Evolutionary conservation across 495 filamentous ascomycete species (phyloP), one percentile per base, ranked within the genome.

Genomic region (Achaetomiella virescens): DNA sequence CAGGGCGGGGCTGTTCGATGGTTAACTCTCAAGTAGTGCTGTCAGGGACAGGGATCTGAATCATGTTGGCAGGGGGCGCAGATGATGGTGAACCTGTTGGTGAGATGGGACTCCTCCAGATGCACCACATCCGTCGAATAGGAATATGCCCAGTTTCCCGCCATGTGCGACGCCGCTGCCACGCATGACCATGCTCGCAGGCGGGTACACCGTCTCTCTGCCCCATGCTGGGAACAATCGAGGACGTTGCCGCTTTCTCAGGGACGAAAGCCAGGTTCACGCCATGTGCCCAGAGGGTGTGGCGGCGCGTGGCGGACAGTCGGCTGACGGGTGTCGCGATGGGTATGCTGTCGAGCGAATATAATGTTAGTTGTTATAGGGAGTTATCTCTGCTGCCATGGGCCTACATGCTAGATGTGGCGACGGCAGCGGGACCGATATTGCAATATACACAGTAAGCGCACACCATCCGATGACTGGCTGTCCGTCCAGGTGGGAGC

Each of bases 401-500:
- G 37, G 33, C 25, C 25, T 21, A 25, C 46, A 44, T 57, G 46
- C 46, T 46, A 44, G 3, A 50, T 48, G 25, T 45, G 46, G 65
- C 55, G 57, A 48, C 29, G 1, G 42, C 38, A 51, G 57, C 61
- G 63, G 65, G 60, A 68, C 44, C 42, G 60, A 62, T 43, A 70
- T 70, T 67, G 64, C 63, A 65, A 63, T 68, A 60, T 31, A 31
- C 27, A 4, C 27, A 31, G 9, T 65, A 54, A 54, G 52, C 40
- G 42, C 25, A 59, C 66, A 58, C 64, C 60, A 64, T 59, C 64
- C 61, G 55, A 60, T 70, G 60, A 67, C 62, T 62, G 48, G 52
- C 42, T 59, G 59, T 48, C 65, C 61, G 59, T 48, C 59, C 37
- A 20, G 57, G 52, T 64, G 61, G 66, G 61, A 64, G 27, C n/a